A percentile compares a stretch with the other conserved stretches of the same genome.
Evolutionary conservation across 1,284 basidiomycete genomes (phyloP).

Genomic region (Phellopilus nigrolimitatus): DNA sequence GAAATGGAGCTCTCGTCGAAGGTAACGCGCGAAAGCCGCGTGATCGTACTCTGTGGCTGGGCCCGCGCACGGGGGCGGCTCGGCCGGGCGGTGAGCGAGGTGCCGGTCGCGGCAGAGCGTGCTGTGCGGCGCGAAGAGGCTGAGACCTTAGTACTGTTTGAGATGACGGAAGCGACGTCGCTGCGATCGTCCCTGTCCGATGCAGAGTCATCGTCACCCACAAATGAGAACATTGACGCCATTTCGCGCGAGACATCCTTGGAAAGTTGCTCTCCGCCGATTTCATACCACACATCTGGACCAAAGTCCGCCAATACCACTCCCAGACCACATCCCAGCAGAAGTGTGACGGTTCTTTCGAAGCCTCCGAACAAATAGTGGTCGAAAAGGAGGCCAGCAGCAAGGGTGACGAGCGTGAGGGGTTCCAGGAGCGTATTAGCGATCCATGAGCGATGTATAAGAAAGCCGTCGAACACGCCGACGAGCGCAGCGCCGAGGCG

Average conservation of each 20-base stretch:
- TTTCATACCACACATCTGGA: constrained; percentile 55
- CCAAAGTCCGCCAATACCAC: constrained; percentile 64
- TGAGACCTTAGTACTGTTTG: neutral
- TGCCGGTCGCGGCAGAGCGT: constrained; percentile 11
- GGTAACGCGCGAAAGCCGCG: constrained; percentile 17
- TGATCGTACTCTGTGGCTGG: constrained; percentile 6
- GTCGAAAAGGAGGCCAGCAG: constrained; percentile 62
- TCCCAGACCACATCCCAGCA: constrained; percentile 64
- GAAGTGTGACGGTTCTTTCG: constrained; percentile 48
- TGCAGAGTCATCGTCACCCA: constrained; percentile 21
- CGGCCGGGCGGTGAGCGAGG: constrained; percentile 17
- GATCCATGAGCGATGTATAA: constrained; percentile 59
- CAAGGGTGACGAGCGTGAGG: constrained; percentile 62
- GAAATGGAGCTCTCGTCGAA: constrained; percentile 20
- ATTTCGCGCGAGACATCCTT: constrained; percentile 48
- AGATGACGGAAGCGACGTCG: constrained; percentile 9
- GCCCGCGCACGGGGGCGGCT: constrained; percentile 1
- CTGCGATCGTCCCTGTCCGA: constrained; percentile 10
- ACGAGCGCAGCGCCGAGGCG: constrained; percentile 50
- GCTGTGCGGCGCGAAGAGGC: constrained; percentile 8
- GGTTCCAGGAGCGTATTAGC: constrained; percentile 52
- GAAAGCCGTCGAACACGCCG: constrained; percentile 71
- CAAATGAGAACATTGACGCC: constrained; percentile 39
- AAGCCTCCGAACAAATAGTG: constrained; percentile 59
- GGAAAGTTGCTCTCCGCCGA: constrained; percentile 38